Evolutionary conservation across 2,329 filamentous ascomycete genomes (phyloP).

Genomic region (Diaporthe capsici): DNA sequence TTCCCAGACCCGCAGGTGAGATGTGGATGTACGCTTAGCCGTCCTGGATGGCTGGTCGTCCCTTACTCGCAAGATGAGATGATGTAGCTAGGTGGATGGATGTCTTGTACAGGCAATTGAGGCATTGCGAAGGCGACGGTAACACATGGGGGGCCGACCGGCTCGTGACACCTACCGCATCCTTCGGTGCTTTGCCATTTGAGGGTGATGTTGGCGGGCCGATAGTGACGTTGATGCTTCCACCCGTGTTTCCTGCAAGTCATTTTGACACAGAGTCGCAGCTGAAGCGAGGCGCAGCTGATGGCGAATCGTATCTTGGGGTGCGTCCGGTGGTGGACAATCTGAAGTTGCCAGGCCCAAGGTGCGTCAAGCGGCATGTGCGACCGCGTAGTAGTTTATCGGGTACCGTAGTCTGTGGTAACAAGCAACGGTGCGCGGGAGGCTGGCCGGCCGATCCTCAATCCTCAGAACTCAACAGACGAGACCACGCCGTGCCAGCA

Average conservation of each 20-base stretch:
- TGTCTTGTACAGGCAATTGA: constrained; percentile 5
- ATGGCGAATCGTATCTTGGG: constrained; percentile 26
- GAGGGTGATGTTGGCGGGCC: constrained; percentile 16
- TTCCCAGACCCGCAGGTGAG: constrained; percentile 21
- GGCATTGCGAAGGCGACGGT: constrained; percentile 25
- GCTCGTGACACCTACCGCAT: constrained; percentile 36
- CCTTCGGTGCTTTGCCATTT: constrained; percentile 16
- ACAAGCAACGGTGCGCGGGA: constrained; percentile 12
- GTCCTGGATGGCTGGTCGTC: neutral
- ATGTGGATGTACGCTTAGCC: constrained; percentile 5
- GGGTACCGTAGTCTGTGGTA: neutral
- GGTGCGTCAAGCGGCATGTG: constrained; percentile 18
- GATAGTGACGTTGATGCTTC: constrained; percentile 31
- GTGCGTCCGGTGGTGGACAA: constrained; percentile 9
- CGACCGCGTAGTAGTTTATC: neutral
- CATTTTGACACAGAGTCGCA: constrained; percentile 27
- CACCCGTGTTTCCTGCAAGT: constrained; percentile 35
- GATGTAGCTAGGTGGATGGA: neutral
- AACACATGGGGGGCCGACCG: constrained; percentile 15
- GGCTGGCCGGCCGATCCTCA: constrained; percentile 10
- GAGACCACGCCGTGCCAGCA: neutral
- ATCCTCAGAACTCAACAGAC: neutral
- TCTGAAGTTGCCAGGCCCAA: constrained; percentile 25
- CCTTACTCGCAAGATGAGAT: constrained; percentile 20
- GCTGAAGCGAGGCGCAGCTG: constrained; percentile 20